Conservation (phyloP, 2,329 filamentous ascomycete species). For the Diplocarpon rosae region DNA sequence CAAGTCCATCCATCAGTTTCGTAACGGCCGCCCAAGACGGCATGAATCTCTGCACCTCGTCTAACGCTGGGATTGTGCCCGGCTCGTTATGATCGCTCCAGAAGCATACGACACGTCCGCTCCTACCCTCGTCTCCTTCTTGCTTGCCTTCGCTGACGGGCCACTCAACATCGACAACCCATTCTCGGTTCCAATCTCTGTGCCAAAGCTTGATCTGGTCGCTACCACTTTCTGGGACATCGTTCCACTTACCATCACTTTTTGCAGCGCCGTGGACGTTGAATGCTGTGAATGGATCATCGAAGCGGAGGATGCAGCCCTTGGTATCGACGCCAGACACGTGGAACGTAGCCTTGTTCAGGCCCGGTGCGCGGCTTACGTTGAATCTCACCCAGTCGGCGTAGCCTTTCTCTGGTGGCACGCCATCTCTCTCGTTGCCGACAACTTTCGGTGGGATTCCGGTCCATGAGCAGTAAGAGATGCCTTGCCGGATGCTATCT, state of each 20-base stretch:
- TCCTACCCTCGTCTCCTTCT: constrained; percentile 33
- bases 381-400: constrained; percentile 56
- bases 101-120: constrained; percentile 62
- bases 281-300: constrained; percentile 54
- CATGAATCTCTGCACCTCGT: constrained; percentile 65
- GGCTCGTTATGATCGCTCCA: constrained; percentile 77
- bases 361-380: constrained; percentile 34
- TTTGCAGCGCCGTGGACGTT: constrained; percentile 47
- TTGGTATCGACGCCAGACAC: constrained; percentile 67
- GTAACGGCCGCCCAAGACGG: constrained; percentile 71
- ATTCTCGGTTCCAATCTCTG: constrained; percentile 64
- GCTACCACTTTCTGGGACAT: constrained; percentile 50
- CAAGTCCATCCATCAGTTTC: constrained; percentile 67
- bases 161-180: constrained; percentile 63
- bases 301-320: constrained; percentile 64
- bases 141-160: constrained; percentile 22
- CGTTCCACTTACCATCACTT: constrained; percentile 50
- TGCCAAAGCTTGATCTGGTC: constrained; percentile 70
- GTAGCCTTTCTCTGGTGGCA: constrained; percentile 35
- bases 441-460: constrained; percentile 57
- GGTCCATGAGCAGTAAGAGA: constrained; percentile 60
- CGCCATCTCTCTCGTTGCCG: constrained; percentile 31
- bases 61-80: constrained; percentile 68
- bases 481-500: constrained; percentile 35
- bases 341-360: constrained; percentile 47